These are phyloP conservation scores for sorghum (Sorghum bicolor) DNA, from an alignment of 176 grass and related monocot species.

Conservation along the genomic window DNA sequence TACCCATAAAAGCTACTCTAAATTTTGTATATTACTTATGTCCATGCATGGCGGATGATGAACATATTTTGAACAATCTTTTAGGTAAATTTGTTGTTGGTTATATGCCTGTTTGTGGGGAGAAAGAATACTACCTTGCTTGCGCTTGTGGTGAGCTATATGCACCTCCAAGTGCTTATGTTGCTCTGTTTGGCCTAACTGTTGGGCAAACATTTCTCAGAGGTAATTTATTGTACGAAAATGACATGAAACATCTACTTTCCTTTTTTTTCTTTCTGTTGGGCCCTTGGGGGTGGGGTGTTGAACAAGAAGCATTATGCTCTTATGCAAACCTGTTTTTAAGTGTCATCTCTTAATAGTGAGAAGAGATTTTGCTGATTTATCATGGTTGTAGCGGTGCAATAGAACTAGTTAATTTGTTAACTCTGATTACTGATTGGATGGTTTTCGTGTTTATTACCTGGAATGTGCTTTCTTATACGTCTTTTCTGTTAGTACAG, in stretches of 20 bases:
- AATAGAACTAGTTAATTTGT: neutral
- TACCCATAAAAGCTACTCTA: conserved; percentile 31
- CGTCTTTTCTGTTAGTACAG: neutral
- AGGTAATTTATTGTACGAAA: conserved; percentile 43
- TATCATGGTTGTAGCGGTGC: neutral
- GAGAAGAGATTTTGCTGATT: neutral
- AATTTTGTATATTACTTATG: conserved; percentile 18
- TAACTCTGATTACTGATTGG: neutral
- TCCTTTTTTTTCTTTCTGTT: neutral
- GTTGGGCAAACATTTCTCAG: conserved; percentile 81
- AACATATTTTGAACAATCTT: conserved; percentile 26
- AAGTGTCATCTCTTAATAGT: conserved; percentile 15
- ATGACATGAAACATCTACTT: neutral
- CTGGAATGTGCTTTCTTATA: neutral
- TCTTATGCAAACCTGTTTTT: neutral
- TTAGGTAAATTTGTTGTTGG: conserved; percentile 92
- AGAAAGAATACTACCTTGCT: conserved; percentile 98
- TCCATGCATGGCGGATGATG: neutral
- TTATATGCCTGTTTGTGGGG: conserved; percentile 88
- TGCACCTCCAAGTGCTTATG: conserved; percentile 87
- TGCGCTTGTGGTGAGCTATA: conserved; percentile 82
- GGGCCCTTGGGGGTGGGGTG: neutral
- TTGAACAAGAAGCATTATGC: conserved; percentile 1
- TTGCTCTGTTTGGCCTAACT: conserved; percentile 84
- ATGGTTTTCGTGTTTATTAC: neutral